A percentile compares a stretch with the other conserved stretches of the same genome.
Conservation (phyloP, 345 rosid species). For the Eucalyptus curtisii region DNA sequence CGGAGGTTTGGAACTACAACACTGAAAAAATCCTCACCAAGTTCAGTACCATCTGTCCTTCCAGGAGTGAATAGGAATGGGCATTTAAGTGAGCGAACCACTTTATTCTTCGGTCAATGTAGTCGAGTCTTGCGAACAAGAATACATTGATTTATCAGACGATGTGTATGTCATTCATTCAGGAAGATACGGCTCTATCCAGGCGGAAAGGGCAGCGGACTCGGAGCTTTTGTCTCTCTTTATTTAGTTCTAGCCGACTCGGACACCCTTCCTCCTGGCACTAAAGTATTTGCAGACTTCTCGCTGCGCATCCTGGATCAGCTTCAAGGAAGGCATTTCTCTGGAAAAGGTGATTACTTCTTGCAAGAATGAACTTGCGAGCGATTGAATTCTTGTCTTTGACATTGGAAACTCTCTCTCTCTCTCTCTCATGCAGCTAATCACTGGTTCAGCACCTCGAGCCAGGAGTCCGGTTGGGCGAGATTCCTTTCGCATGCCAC, state of each 20-base stretch:
- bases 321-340: slow-evolving; percentile 1
- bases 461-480: slow-evolving; percentile 9
- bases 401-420: not conserved
- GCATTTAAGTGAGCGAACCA: not conserved
- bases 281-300: slow-evolving; percentile 17
- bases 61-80: not conserved
- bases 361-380: not conserved
- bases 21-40: not conserved
- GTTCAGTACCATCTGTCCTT: not conserved
- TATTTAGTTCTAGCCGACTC: slow-evolving; percentile 12
- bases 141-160: not conserved
- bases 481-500: slow-evolving; percentile 2
- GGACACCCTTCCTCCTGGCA: not conserved
- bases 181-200: slow-evolving; percentile 32
- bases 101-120: not conserved
- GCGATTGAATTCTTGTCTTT: not conserved
- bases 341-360: slow-evolving; percentile 13
- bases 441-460: slow-evolving; percentile 18
- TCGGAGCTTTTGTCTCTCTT: slow-evolving; percentile 5
- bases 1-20: not conserved
- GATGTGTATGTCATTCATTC: not conserved
- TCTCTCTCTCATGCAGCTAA: slow-evolving; percentile 3
- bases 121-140: not conserved
- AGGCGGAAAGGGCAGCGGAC: slow-evolving; percentile 8
- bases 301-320: slow-evolving; percentile 20